A percentile compares a stretch with the other conserved stretches of the same genome.
phyloP scores from a whole-genome alignment of 2,329 filamentous ascomycete genomes.

The Ophiostoma triangulosporum region DNA sequence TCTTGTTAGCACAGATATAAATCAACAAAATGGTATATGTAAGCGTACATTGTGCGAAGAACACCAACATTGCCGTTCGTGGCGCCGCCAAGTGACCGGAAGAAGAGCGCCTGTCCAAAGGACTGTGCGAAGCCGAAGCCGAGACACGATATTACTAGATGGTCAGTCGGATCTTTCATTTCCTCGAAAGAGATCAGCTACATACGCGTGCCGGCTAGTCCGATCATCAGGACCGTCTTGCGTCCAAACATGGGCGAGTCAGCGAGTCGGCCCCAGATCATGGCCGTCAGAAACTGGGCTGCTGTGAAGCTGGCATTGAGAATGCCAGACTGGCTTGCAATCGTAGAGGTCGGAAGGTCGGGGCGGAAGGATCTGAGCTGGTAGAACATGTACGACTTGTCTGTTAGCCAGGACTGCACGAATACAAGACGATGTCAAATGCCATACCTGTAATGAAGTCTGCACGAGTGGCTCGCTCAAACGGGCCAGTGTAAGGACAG shows the following conservation, averaged over 20 bases:
- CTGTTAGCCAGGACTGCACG: background rate
- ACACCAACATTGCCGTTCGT: slow-evolving; percentile 65
- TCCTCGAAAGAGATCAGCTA: background rate
- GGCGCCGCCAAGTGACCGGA: slow-evolving; percentile 50
- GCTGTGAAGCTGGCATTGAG: slow-evolving; percentile 69
- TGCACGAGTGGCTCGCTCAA: slow-evolving; percentile 74
- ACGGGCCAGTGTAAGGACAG: slow-evolving; percentile 64
- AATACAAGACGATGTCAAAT: background rate
- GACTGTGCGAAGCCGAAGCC: slow-evolving; percentile 58
- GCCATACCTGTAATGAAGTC: slow-evolving; percentile 41
- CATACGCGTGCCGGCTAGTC: slow-evolving; percentile 50
- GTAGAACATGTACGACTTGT: slow-evolving; percentile 69
- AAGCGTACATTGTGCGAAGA: slow-evolving; percentile 51
- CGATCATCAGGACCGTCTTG: slow-evolving; percentile 67
- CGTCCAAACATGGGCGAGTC: slow-evolving; percentile 51
- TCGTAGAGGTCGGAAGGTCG: slow-evolving; percentile 42
- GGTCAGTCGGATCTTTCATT: background rate
- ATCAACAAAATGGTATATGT: too few relatives aligned
- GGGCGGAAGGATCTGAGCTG: slow-evolving; percentile 66
- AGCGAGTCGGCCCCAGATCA: slow-evolving; percentile 66
- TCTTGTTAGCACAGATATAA: background rate
- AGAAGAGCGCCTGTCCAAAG: slow-evolving; percentile 48
- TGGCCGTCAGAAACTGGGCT: slow-evolving; percentile 69
- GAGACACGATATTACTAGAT: slow-evolving; percentile 39
- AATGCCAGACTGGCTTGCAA: slow-evolving; percentile 64